phyloP scores from a whole-genome alignment of 139 green algal genomes.

The Chlamydomonas applanata region DNA sequence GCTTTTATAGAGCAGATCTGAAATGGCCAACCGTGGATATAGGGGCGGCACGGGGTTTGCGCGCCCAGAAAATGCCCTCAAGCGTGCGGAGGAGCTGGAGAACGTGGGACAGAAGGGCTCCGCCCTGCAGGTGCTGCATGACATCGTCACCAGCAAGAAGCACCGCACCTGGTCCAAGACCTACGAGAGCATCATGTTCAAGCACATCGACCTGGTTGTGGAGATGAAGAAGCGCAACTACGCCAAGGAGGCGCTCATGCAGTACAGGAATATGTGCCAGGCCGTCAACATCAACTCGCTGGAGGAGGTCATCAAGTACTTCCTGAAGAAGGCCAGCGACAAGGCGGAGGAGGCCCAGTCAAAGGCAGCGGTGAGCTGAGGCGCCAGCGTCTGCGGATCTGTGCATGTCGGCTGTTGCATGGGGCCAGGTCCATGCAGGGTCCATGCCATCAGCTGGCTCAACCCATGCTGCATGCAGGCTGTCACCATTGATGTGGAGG shows the following conservation, averaged over 20 bases:
- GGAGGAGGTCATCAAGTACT: slow-evolving; percentile 98
- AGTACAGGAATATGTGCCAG: slow-evolving; percentile 98
- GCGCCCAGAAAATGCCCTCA: slow-evolving; percentile 97
- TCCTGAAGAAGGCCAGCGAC: slow-evolving; percentile 88
- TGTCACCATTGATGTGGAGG: slow-evolving; percentile 78
- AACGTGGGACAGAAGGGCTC: slow-evolving; percentile 83
- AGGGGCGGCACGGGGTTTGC: slow-evolving; percentile 56
- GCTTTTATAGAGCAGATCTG: no score
- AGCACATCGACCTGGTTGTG: slow-evolving; percentile 93
- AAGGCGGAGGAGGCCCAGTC: slow-evolving; percentile 85
- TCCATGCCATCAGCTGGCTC: background rate
- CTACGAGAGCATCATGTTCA: slow-evolving; percentile 94
- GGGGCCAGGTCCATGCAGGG: no score
- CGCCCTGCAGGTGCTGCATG: slow-evolving; percentile 90
- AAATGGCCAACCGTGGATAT: no score
- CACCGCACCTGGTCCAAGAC: slow-evolving; percentile 94
- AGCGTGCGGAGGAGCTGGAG: slow-evolving; percentile 94
- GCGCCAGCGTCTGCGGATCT: background rate
- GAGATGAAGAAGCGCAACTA: slow-evolving; percentile 90
- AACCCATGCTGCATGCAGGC: slow-evolving; percentile 31
- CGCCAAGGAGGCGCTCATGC: slow-evolving; percentile 97
- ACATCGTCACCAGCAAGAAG: slow-evolving; percentile 95
- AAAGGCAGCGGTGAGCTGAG: slow-evolving; percentile 60
- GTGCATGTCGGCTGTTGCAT: slow-evolving; percentile 1
- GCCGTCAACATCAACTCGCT: slow-evolving; percentile 92